Percentiles rank a stretch among this genome's conserved stretches.
Conservation (phyloP, 75 land plant species). For the Ceratopteris richardii region DNA sequence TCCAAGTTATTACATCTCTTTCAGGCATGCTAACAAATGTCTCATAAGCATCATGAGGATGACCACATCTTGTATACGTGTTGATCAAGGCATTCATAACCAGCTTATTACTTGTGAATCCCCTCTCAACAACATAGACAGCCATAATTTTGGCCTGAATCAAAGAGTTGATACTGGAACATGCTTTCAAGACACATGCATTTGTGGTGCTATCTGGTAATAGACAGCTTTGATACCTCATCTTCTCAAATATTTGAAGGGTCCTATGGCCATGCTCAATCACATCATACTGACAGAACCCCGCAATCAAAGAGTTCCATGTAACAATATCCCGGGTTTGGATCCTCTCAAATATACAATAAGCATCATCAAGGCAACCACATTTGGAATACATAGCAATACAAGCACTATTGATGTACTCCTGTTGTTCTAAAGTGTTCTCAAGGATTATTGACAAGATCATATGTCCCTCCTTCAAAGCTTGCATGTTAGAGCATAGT, state of each 20-base stretch:
- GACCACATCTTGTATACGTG: conserved; percentile 7
- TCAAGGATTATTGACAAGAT: no score
- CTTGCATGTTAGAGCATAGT: not conserved
- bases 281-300: conserved; percentile 42
- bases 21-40: conserved; percentile 4
- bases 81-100: conserved; percentile 15
- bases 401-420: conserved; percentile 16
- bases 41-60: conserved; percentile 1
- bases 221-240: conserved; percentile 23
- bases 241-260: conserved; percentile 32
- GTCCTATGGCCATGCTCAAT: conserved; percentile 24
- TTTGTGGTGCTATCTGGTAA: conserved; percentile 41
- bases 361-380: conserved; percentile 36
- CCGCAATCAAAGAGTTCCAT: conserved; percentile 56
- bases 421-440: not conserved
- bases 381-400: conserved; percentile 63
- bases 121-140: conserved; percentile 17
- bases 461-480: no score
- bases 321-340: conserved; percentile 25
- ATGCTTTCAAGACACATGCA: conserved; percentile 26
- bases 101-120: conserved; percentile 2
- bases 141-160: conserved; percentile 28
- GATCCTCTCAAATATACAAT: conserved; percentile 39
- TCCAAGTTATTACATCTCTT: not conserved
- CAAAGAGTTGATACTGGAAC: not conserved